Evolutionary conservation across 2,329 filamentous ascomycete species (phyloP).

Genomic region (Aspergillus intermedius): DNA sequence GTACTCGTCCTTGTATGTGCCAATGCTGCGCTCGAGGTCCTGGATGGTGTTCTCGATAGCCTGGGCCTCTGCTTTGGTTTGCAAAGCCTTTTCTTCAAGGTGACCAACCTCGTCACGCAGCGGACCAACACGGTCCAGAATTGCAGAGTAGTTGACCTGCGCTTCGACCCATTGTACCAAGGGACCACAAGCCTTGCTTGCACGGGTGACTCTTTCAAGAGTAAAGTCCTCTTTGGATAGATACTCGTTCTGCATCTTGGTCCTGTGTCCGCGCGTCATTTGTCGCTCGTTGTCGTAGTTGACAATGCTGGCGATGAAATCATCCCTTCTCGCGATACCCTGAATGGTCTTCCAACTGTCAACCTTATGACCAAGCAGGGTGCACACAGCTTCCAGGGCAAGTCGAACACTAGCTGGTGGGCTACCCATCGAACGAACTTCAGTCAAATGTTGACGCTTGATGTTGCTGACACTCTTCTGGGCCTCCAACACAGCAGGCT

Average conservation of each 20-base stretch:
- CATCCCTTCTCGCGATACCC: conserved; percentile 79
- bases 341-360: conserved; percentile 89
- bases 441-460: conserved; percentile 92
- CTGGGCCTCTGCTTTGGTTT: conserved; percentile 89
- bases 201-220: conserved; percentile 90
- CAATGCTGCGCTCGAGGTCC: conserved; percentile 81
- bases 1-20: conserved; percentile 92
- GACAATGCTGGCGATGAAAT: conserved; percentile 97
- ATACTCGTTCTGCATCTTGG: conserved; percentile 89
- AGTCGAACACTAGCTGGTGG: conserved; percentile 86
- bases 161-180: conserved; percentile 95
- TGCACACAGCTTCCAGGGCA: conserved; percentile 93
- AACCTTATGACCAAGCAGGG: conserved; percentile 82
- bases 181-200: conserved; percentile 93
- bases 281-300: conserved; percentile 92
- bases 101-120: conserved; percentile 81
- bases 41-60: conserved; percentile 83
- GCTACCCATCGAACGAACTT: conserved; percentile 94
- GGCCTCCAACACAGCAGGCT: conserved; percentile 87
- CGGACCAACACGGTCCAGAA: conserved; percentile 87
- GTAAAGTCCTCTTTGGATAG: conserved; percentile 92
- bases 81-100: conserved; percentile 79
- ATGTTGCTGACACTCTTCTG: conserved; percentile 97
- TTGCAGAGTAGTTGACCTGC: conserved; percentile 96
- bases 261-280: conserved; percentile 77